Percentiles rank a stretch among this genome's conserved stretches.
These are phyloP conservation scores for Mycotypha africana DNA, from an alignment of 371 early-diverging fungal genomes.

Conservation along the genomic window DNA sequence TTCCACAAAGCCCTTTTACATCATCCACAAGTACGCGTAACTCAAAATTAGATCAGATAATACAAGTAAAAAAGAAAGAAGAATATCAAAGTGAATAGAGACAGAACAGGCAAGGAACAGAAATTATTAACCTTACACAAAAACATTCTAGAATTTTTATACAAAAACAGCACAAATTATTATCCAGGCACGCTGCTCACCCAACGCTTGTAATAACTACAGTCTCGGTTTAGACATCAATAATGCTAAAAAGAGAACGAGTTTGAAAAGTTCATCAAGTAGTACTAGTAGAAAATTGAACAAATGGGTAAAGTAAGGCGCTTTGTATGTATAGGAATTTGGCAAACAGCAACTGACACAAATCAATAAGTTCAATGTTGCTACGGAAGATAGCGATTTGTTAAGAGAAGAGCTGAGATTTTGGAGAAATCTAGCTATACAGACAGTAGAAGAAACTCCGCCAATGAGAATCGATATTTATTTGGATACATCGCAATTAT, in stretches of 20 bases:
- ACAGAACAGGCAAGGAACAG: too few species aligned
- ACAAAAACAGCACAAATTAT: constrained; percentile 59
- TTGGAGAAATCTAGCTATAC: constrained; percentile 57
- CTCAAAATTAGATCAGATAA: constrained; percentile 34
- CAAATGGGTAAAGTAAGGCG: constrained; percentile 20
- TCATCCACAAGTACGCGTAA: constrained; percentile 21
- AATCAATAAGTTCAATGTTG: constrained; percentile 73
- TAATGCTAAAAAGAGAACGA: constrained; percentile 13
- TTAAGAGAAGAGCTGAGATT: constrained; percentile 66
- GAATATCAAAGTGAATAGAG: background rate
- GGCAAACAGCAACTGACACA: background rate
- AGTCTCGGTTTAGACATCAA: too few species aligned
- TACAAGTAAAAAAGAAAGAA: constrained; percentile 17
- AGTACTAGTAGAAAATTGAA: constrained; percentile 17
- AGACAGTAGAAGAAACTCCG: constrained; percentile 33
- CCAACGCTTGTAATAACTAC: constrained; percentile 55
- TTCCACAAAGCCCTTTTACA: constrained; percentile 8
- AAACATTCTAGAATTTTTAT: constrained; percentile 61
- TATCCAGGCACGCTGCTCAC: constrained; percentile 54
- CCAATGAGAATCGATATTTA: constrained; percentile 75
- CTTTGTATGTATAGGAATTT: background rate
- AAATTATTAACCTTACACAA: too few species aligned
- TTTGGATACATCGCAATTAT: constrained; percentile 57
- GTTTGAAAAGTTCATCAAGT: constrained; percentile 9
- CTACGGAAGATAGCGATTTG: constrained; percentile 68